Evolutionary conservation across 306 rosid genomes (phyloP).

Genomic region (Gleditsia sinensis): DNA sequence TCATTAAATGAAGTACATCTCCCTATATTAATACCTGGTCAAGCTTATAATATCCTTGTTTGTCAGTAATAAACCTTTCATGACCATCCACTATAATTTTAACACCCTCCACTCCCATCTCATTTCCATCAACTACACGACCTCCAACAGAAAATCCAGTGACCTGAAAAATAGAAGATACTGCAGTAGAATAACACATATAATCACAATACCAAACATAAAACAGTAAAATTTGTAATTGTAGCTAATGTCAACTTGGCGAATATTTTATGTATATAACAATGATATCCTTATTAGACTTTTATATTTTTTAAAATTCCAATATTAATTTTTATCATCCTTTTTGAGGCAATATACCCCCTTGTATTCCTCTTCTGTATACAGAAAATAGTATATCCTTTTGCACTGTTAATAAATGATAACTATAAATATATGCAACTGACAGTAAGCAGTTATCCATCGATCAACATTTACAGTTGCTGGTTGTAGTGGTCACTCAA

Average conservation of each 20-base stretch:
- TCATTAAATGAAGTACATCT: slow-evolving; percentile 22
- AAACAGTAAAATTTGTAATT: background rate
- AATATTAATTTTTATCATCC: slow-evolving; percentile 4
- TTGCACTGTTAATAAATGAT: background rate
- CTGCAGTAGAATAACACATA: slow-evolving; percentile 23
- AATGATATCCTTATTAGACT: too few species aligned
- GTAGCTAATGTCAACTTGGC: background rate
- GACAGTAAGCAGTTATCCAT: slow-evolving; percentile 9
- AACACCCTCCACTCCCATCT: slow-evolving; percentile 85
- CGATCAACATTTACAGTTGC: slow-evolving; percentile 10
- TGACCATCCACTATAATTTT: slow-evolving; percentile 88
- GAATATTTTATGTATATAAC: too few species aligned
- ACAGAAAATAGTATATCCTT: background rate
- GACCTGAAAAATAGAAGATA: slow-evolving; percentile 55
- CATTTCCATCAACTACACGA: slow-evolving; percentile 86
- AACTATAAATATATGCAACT: slow-evolving; percentile 19
- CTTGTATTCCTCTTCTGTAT: background rate
- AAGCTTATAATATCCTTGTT: slow-evolving; percentile 92
- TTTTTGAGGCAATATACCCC: background rate
- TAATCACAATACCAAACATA: slow-evolving; percentile 14
- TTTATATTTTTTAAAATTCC: background rate
- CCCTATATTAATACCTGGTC: slow-evolving; percentile 72
- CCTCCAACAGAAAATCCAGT: slow-evolving; percentile 99
- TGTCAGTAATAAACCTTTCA: slow-evolving; percentile 88
- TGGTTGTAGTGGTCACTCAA: background rate